These are phyloP conservation scores for Boletus subluridellus DNA, from an alignment of 1,284 basidiomycete genomes.

Conservation along the genomic window DNA sequence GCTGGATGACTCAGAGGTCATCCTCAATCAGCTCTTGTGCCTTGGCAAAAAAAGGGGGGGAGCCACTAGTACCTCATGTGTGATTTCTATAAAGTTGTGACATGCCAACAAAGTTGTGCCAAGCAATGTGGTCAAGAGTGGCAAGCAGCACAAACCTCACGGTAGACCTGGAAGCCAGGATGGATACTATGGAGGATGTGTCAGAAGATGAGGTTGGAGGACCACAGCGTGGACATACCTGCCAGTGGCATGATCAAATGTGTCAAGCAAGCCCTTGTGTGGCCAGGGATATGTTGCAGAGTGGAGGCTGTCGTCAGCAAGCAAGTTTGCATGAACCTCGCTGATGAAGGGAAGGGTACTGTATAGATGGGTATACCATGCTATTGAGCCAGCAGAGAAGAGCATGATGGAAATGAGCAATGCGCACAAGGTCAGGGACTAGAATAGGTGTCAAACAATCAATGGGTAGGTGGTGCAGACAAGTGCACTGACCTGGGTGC, in stretches of 20 bases:
- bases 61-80: no score
- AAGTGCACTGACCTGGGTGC: constrained; percentile 51
- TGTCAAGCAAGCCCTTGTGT: constrained; percentile 83
- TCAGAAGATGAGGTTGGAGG: constrained; percentile 10
- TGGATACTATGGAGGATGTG: constrained; percentile 70
- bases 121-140: constrained; percentile 99
- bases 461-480: background rate
- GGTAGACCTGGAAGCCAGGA: constrained; percentile 98
- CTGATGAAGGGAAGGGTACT: constrained; percentile 84
- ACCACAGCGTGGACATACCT: constrained; percentile 45
- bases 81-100: no score
- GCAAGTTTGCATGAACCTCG: constrained; percentile 86
- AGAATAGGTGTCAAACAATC: constrained; percentile 23
- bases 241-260: constrained; percentile 96
- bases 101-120: constrained; percentile 98
- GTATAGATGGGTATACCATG: constrained; percentile 95
- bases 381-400: constrained; percentile 83
- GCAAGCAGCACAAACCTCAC: constrained; percentile 98
- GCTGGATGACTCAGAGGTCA: no score
- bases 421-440: constrained; percentile 69
- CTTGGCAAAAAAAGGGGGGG: no score
- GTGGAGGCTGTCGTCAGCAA: constrained; percentile 94
- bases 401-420: constrained; percentile 77
- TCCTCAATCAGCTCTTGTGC: no score
- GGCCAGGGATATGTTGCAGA: constrained; percentile 87